phyloP scores from a whole-genome alignment of 345 rosid species.

The Eucalyptus curtisii region DNA sequence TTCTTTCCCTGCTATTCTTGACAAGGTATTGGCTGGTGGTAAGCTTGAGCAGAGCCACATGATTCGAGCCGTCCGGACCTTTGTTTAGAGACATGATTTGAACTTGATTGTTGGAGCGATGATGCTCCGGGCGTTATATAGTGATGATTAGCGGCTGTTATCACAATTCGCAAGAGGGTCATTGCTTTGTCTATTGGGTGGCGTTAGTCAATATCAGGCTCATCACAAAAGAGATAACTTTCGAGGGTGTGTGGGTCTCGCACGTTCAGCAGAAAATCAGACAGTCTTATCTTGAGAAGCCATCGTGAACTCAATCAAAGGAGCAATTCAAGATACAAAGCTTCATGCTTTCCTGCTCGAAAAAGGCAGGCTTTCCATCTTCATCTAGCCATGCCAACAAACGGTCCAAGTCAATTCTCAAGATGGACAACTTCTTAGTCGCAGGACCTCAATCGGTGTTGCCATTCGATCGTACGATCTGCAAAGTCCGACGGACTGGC shows the following conservation, averaged over 20 bases:
- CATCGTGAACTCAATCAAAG: background rate
- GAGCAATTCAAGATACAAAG: background rate
- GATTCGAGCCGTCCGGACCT: background rate
- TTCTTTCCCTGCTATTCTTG: background rate
- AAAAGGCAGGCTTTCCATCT: background rate
- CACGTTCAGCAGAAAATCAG: background rate
- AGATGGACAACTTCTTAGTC: background rate
- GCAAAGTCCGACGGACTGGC: background rate
- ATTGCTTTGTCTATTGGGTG: background rate
- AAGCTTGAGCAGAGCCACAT: background rate
- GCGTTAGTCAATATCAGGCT: background rate
- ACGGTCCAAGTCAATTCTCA: background rate
- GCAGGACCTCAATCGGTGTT: background rate
- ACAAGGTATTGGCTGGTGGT: background rate
- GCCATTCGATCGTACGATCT: background rate
- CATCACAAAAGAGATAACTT: background rate
- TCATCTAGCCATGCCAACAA: background rate
- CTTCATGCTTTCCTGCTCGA: background rate
- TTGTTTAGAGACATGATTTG: background rate
- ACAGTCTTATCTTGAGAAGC: background rate
- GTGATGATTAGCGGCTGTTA: background rate
- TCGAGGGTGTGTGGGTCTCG: background rate
- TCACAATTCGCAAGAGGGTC: background rate
- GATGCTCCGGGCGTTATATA: background rate
- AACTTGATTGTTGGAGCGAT: background rate